Evolutionary conservation across 345 rosid species (phyloP).

Genomic region (Sapria himalayana): DNA sequence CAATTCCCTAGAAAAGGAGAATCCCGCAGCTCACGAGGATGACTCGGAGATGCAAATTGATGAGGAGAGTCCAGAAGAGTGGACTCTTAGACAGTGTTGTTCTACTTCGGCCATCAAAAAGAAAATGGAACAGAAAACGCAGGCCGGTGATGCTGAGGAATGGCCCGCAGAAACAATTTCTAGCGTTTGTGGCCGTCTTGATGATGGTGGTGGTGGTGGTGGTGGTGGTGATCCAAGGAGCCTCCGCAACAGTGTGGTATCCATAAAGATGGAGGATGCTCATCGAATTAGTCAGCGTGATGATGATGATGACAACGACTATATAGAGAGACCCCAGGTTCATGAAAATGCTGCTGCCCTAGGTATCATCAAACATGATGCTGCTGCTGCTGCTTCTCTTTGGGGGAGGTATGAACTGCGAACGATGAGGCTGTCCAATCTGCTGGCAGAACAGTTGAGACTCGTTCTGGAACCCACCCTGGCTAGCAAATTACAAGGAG

Average conservation of each 20-base stretch:
- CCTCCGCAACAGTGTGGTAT: slow-evolving; percentile 27
- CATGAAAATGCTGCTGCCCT: slow-evolving; percentile 24
- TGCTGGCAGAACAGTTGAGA: slow-evolving; percentile 84
- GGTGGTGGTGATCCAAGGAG: slow-evolving; percentile 17
- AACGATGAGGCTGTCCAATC: slow-evolving; percentile 65
- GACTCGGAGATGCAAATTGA: slow-evolving; percentile 53
- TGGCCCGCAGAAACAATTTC: slow-evolving; percentile 15
- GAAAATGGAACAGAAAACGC: slow-evolving; percentile 21
- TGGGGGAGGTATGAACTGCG: slow-evolving; percentile 76
- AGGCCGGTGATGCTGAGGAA: slow-evolving; percentile 19
- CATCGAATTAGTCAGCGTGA: slow-evolving; percentile 23
- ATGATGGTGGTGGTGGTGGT: slow-evolving; percentile 8
- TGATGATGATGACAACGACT: slow-evolving; percentile 20
- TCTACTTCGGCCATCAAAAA: slow-evolving; percentile 14
- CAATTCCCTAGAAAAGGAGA: slow-evolving; percentile 29
- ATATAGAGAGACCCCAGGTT: slow-evolving; percentile 19
- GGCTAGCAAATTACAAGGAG: slow-evolving; percentile 92
- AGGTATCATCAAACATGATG: slow-evolving; percentile 20
- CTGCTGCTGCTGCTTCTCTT: slow-evolving; percentile 24
- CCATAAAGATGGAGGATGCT: slow-evolving; percentile 29
- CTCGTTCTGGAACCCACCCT: slow-evolving; percentile 83
- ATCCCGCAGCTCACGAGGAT: slow-evolving; percentile 16
- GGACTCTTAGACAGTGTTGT: slow-evolving; percentile 15
- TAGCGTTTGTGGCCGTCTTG: too few relatives aligned
- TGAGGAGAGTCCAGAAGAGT: slow-evolving; percentile 20